Evolutionary conservation across 2,329 filamentous ascomycete species (phyloP).

Genomic region (Monosporascus sp.): DNA sequence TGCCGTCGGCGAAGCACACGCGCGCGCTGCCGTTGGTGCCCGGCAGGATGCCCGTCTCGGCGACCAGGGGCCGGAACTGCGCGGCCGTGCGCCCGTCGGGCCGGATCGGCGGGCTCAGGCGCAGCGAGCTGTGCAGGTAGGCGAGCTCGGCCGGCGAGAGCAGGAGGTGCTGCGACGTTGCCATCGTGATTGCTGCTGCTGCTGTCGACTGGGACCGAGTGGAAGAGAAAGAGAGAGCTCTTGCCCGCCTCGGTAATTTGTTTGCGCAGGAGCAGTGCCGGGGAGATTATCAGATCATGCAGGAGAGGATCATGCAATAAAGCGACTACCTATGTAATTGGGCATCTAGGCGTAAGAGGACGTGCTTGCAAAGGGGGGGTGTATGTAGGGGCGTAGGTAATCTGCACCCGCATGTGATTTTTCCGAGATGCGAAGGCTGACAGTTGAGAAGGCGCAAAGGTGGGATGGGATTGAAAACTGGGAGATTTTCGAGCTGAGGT

Average conservation of each 20-base stretch:
- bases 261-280: too few relatives aligned
- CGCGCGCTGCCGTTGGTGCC: constrained; percentile 88
- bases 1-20: constrained; percentile 91
- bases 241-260: too few relatives aligned
- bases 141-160: constrained; percentile 95
- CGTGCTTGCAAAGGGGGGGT: too few relatives aligned
- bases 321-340: too few relatives aligned
- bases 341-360: too few relatives aligned
- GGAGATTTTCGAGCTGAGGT: constrained; percentile 2
- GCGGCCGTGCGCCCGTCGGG: constrained; percentile 77
- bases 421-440: background rate
- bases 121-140: constrained; percentile 86
- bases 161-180: constrained; percentile 62
- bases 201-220: background rate
- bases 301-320: too few relatives aligned
- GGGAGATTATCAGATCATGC: too few relatives aligned
- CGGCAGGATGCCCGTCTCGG: constrained; percentile 86
- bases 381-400: too few relatives aligned
- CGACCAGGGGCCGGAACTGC: constrained; percentile 85
- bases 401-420: background rate
- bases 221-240: background rate
- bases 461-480: background rate
- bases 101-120: constrained; percentile 75
- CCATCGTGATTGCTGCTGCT: constrained; percentile 40
- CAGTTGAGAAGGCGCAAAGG: background rate